Percentiles rank a stretch among this genome's conserved stretches.
Conservation (phyloP, 768 basidiomycete genomes). For the Tulasnella sp. region DNA sequence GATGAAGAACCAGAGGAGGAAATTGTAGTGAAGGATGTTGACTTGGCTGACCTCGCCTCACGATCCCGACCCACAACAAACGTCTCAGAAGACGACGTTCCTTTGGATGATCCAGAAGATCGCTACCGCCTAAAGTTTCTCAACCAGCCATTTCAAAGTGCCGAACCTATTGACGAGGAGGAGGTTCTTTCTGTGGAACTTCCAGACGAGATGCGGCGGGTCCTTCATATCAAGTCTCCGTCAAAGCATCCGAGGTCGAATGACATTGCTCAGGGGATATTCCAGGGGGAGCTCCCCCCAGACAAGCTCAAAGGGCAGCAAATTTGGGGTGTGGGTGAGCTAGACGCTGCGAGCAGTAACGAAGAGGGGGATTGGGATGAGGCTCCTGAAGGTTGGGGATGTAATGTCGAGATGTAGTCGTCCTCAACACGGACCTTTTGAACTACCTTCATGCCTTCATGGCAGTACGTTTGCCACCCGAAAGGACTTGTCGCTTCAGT, state of each 20-base stretch:
- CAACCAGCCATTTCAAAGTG: not conserved
- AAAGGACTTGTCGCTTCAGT: too few species aligned
- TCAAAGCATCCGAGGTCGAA: not conserved
- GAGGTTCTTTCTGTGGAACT: constrained; percentile 8
- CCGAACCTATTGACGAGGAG: not conserved
- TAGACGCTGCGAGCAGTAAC: not conserved
- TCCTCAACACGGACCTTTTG: too few species aligned
- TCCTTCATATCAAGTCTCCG: constrained; percentile 7
- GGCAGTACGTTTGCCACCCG: too few species aligned
- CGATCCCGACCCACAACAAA: not conserved
- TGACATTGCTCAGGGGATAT: not conserved
- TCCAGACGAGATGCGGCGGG: constrained; percentile 11
- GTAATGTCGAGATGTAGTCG: constrained; percentile 12
- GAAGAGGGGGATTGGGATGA: constrained; percentile 16
- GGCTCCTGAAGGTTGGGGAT: constrained; percentile 15
- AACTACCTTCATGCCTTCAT: too few species aligned
- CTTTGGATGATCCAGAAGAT: not conserved
- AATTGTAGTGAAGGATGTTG: not conserved
- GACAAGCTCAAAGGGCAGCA: constrained; percentile 8
- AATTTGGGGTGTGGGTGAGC: constrained; percentile 16
- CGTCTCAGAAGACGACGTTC: not conserved
- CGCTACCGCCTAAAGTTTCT: not conserved
- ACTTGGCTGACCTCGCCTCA: not conserved
- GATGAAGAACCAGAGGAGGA: not conserved
- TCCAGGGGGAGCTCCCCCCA: constrained; percentile 4